phyloP scores from a whole-genome alignment of 73 alveolate genomes.

The Uronychia binucleata region DNA sequence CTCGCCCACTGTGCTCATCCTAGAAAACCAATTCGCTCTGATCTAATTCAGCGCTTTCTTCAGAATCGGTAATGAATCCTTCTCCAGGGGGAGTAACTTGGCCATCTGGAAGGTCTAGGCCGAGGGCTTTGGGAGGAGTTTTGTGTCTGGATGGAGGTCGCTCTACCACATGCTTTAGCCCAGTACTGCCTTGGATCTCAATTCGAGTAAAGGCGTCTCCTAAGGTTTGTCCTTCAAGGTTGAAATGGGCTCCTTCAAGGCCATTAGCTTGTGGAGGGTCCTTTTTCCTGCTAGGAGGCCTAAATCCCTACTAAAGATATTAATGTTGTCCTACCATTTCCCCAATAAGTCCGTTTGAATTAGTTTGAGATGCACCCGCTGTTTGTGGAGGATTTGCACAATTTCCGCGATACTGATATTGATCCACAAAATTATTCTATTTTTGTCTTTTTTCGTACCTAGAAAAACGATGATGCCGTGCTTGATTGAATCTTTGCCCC shows the following conservation, averaged over 20 bases:
- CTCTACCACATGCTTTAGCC: background rate
- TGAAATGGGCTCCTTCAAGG: background rate
- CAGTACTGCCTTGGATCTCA: background rate
- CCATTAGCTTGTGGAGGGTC: background rate
- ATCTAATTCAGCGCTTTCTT: background rate
- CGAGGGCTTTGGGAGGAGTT: background rate
- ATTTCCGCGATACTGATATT: no score
- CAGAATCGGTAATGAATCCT: background rate
- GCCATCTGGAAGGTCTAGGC: background rate
- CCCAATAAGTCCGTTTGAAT: no score
- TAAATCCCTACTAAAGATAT: no score
- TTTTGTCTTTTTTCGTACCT: no score
- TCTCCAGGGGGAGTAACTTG: background rate
- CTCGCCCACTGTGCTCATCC: no score
- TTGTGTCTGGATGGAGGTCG: background rate
- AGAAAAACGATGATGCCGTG: no score
- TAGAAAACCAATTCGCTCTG: no score
- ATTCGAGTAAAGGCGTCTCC: background rate
- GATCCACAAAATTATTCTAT: no score
- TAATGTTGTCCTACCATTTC: no score
- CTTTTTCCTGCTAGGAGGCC: background rate
- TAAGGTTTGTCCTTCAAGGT: background rate
- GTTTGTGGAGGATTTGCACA: no score
- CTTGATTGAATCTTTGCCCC: no score
- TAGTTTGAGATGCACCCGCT: no score